These are phyloP conservation scores for Pseudocercospora fijiensis DNA, from an alignment of 2,329 filamentous ascomycete species.

Conservation along the genomic window DNA sequence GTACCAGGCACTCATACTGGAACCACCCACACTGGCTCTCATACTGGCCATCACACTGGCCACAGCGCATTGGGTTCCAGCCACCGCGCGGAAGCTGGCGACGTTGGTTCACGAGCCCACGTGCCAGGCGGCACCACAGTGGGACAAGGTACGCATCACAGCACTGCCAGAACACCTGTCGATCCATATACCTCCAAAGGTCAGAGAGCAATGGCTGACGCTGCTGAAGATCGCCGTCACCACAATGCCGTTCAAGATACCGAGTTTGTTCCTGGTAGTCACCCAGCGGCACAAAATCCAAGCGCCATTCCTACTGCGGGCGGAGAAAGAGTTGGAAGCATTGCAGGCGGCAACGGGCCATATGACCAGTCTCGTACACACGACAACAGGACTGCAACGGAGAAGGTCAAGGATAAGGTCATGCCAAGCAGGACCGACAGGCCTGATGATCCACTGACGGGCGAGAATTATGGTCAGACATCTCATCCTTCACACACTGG, in stretches of 20 bases:
- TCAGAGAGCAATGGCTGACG: conserved; percentile 20
- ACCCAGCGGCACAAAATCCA: conserved; percentile 27
- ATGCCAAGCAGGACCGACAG: conserved; percentile 12
- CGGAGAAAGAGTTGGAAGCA: conserved; percentile 27
- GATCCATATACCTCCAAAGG: conserved; percentile 24
- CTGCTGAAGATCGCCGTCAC: conserved; percentile 7
- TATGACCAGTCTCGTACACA: neutral
- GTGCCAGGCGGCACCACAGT: conserved; percentile 8
- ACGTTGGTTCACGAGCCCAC: conserved; percentile 8
- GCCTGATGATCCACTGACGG: conserved; percentile 21
- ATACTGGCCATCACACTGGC: conserved; percentile 9
- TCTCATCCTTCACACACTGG: conserved; percentile 4
- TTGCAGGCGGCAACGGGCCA: conserved; percentile 1
- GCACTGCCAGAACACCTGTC: conserved; percentile 14
- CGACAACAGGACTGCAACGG: conserved; percentile 19
- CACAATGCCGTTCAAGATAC: conserved; percentile 5
- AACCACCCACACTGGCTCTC: neutral
- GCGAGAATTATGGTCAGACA: conserved; percentile 16
- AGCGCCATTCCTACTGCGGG: conserved; percentile 35
- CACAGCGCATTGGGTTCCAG: conserved; percentile 8
- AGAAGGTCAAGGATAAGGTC: conserved; percentile 22
- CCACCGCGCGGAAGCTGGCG: conserved; percentile 16
- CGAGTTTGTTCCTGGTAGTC: conserved; percentile 20
- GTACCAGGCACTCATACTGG: neutral
- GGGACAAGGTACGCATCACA: conserved; percentile 10